Evolutionary conservation across 129 eudicot species (phyloP), one percentile per base, ranked within the genome.

Genomic region (Flaveria robusta): DNA sequence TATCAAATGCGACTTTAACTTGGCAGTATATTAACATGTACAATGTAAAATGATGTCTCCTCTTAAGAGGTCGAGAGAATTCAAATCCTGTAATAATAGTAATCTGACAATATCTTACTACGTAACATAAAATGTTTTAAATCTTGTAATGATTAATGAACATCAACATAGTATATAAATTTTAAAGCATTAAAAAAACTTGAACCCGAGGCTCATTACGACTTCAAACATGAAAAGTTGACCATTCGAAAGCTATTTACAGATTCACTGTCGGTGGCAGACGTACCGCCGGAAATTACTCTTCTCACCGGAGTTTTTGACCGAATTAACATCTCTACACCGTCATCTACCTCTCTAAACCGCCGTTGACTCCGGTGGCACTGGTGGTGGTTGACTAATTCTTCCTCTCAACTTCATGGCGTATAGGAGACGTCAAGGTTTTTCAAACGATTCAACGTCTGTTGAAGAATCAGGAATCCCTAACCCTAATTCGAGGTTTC

Each of bases 341-440:
- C 82, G 24, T 42, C 77, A 27, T 27, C 31, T n/a, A n/a, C n/a
- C n/a, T n/a, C n/a, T n/a, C n/a, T 27, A 4, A 2, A 27, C 4
- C 31, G 31, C 4, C 31, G 31, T 27, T 29, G 34, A 29, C 5
- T 3, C 34, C 34, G 69, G 42, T 50, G 66, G 27, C 41, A 42
- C 54, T 20, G 52, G 34, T 13, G 20, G 27, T 16, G 63, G 55
- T 13, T 14, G 47, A 31, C 8, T 22, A 22, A 23, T 51, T 51
- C 63, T 16, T 13, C 24, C 22, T 55, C 41, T 58, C 51, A 50
- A 70, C 27, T 65, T 62, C 4, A 87, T 89, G 96, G 91, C 91
- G 59, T 87, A 86, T 59, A 78, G 84, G 70, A 89, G 96, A 81
- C 76, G 85, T 76, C 96, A 81, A 84, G 86, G 75, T 68, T 56